Evolutionary conservation across 2,329 filamentous ascomycete species (phyloP).

Genomic region (Colletotrichum lini): DNA sequence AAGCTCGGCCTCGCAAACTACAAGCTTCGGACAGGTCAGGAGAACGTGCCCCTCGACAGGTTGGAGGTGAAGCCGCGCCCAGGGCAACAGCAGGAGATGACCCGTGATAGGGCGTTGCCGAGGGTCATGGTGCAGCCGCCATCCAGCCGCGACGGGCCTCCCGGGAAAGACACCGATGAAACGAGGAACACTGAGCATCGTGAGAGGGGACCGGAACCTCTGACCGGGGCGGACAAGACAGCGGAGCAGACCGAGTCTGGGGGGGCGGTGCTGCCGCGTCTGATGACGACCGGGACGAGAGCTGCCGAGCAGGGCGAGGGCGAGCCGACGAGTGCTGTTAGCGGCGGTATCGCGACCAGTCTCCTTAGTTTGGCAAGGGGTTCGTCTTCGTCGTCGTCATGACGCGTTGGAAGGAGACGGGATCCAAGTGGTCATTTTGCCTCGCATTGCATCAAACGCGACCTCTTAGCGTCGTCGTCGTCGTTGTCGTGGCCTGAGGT

Average conservation of each 20-base stretch:
- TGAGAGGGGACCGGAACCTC: slow-evolving; percentile 10
- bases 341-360: slow-evolving; percentile 66
- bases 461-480: background rate
- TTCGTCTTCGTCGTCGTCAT: slow-evolving; percentile 35
- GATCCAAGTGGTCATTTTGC: background rate
- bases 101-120: slow-evolving; percentile 40
- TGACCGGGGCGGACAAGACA: slow-evolving; percentile 24
- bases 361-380: slow-evolving; percentile 62
- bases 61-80: slow-evolving; percentile 62
- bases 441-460: slow-evolving; percentile 11
- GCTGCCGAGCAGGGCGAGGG: slow-evolving; percentile 47
- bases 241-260: slow-evolving; percentile 37
- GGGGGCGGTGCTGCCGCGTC: slow-evolving; percentile 43
- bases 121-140: slow-evolving; percentile 41
- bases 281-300: slow-evolving; percentile 36
- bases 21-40: slow-evolving; percentile 82
- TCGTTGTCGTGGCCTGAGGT: background rate
- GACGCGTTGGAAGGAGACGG: background rate
- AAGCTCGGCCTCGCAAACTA: slow-evolving; percentile 81
- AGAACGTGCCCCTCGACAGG: slow-evolving; percentile 73
- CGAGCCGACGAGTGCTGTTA: slow-evolving; percentile 60
- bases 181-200: slow-evolving; percentile 25
- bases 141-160: slow-evolving; percentile 43
- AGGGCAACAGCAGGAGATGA: slow-evolving; percentile 37
- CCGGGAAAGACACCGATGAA: slow-evolving; percentile 40